These are phyloP conservation scores for Citrus mangshanensis DNA, from an alignment of 345 rosid genomes.

Conservation along the genomic window DNA sequence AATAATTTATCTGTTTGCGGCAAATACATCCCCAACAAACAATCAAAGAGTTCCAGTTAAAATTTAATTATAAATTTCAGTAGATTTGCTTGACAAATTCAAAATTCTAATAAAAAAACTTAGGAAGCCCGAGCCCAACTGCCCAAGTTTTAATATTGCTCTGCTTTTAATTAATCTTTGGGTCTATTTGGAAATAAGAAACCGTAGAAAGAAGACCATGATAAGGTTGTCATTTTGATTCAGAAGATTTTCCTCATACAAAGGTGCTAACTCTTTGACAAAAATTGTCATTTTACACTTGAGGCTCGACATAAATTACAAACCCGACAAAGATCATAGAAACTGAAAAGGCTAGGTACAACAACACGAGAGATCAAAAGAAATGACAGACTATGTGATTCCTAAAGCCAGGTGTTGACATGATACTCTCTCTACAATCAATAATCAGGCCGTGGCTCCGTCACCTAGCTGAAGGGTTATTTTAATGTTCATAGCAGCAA, in stretches of 20 bases:
- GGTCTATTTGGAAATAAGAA: too few species aligned
- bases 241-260: not conserved
- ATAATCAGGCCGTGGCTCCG: constrained; percentile 37
- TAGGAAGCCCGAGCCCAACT: too few species aligned
- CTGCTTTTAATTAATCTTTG: too few species aligned
- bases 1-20: too few species aligned
- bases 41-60: too few species aligned
- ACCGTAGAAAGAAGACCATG: too few species aligned
- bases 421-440: not conserved
- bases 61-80: too few species aligned
- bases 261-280: not conserved
- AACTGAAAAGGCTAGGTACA: not conserved
- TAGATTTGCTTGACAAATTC: too few species aligned
- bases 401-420: not conserved
- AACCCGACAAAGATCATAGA: not conserved
- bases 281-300: not conserved
- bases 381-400: not conserved
- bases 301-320: not conserved
- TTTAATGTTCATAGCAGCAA: constrained; percentile 92
- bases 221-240: not conserved
- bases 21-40: too few species aligned
- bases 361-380: not conserved
- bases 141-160: too few species aligned
- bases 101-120: too few species aligned
- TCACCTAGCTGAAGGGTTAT: constrained; percentile 58